phyloP scores from a whole-genome alignment of 305 asterid species.

The Solanum aculeatissimum region DNA sequence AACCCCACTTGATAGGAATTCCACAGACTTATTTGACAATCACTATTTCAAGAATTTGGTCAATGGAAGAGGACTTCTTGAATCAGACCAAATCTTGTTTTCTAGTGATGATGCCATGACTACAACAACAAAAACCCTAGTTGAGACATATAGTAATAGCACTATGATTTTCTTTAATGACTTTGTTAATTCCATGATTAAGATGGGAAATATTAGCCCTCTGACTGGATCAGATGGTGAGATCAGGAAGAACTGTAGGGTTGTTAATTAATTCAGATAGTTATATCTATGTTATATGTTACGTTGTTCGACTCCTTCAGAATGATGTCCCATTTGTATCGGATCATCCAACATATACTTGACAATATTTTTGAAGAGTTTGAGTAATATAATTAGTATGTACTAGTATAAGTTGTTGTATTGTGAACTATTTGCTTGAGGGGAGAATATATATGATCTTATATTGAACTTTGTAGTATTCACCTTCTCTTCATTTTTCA shows the following conservation, averaged over 20 bases:
- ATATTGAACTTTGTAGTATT: neutral
- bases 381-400: neutral
- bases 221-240: slow-evolving; percentile 48
- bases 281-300: neutral
- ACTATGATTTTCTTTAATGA: slow-evolving; percentile 36
- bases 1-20: slow-evolving; percentile 41
- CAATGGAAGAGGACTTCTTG: slow-evolving; percentile 50
- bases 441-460: neutral
- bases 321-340: neutral
- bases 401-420: neutral
- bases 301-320: neutral
- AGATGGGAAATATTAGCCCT: slow-evolving; percentile 57
- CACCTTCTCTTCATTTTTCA: neutral
- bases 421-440: neutral
- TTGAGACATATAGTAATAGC: slow-evolving; percentile 30
- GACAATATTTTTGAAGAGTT: neutral
- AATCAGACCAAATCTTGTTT: slow-evolving; percentile 46
- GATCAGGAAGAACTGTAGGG: slow-evolving; percentile 62
- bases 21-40: slow-evolving; percentile 58
- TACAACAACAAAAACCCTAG: slow-evolving; percentile 35
- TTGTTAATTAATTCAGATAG: slow-evolving; percentile 18
- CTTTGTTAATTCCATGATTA: slow-evolving; percentile 53
- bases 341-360: accelerated
- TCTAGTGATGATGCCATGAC: slow-evolving; percentile 33
- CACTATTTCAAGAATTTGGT: slow-evolving; percentile 55